These are phyloP conservation scores for Stylonectria norvegica DNA, from an alignment of 2,329 filamentous ascomycete genomes.

Conservation along the genomic window DNA sequence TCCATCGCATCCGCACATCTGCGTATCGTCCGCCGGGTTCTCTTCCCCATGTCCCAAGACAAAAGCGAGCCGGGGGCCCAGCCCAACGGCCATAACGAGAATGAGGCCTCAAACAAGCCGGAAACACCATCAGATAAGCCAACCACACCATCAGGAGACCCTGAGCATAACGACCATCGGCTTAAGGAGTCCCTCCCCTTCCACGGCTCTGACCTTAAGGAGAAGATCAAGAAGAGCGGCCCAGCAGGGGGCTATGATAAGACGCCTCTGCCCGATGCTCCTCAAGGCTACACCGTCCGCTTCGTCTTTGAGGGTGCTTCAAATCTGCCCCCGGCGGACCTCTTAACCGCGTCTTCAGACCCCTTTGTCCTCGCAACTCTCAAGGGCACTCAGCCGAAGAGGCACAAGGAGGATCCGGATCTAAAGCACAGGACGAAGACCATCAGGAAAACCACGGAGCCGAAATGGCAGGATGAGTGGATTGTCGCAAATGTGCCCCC, in stretches of 20 bases:
- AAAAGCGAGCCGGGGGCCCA: slow-evolving; percentile 11
- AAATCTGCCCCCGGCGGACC: slow-evolving; percentile 79
- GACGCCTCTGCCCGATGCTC: slow-evolving; percentile 71
- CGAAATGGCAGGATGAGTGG: slow-evolving; percentile 83
- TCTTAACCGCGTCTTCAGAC: slow-evolving; percentile 74
- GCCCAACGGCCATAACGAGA: slow-evolving; percentile 11
- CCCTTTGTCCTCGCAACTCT: slow-evolving; percentile 79
- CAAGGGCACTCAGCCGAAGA: slow-evolving; percentile 62
- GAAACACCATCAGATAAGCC: slow-evolving; percentile 4
- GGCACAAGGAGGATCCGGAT: slow-evolving; percentile 83
- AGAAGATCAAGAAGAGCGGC: slow-evolving; percentile 27
- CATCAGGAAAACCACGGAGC: slow-evolving; percentile 66
- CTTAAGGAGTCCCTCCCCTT: slow-evolving; percentile 9
- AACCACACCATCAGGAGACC: slow-evolving; percentile 1
- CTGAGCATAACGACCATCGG: too few species aligned
- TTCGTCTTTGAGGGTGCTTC: slow-evolving; percentile 79
- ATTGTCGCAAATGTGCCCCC: slow-evolving; percentile 81
- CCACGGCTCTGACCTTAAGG: slow-evolving; percentile 21
- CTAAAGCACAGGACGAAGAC: slow-evolving; percentile 74
- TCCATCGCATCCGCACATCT: too few species aligned
- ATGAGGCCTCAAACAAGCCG: not conserved
- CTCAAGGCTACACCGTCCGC: slow-evolving; percentile 77
- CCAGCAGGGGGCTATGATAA: slow-evolving; percentile 76
- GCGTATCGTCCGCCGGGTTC: too few species aligned
- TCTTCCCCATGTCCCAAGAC: too few species aligned